Evolutionary conservation across 495 filamentous ascomycete species (phyloP).

Genomic region (Beverwykella pulmonaria): DNA sequence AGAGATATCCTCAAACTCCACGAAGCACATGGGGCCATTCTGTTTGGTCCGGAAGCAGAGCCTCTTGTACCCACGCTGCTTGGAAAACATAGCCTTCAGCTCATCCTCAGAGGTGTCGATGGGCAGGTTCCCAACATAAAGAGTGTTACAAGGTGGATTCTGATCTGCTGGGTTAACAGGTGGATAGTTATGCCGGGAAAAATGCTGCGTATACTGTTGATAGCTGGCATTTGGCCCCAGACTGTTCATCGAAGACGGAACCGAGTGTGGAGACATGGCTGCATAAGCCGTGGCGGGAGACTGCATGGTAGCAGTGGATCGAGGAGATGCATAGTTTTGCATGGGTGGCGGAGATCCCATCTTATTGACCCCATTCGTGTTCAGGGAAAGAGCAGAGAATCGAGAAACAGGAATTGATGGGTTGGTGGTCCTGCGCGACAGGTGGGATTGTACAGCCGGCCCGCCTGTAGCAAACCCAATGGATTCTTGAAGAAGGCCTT

Average conservation of each 20-base stretch:
- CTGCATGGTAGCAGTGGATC: conserved; percentile 52
- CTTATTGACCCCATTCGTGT: conserved; percentile 52
- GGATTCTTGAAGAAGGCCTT: conserved; percentile 79
- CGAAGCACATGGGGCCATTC: conserved; percentile 98
- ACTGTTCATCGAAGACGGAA: conserved; percentile 48
- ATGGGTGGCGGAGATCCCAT: conserved; percentile 55
- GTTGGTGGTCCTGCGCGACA: conserved; percentile 70
- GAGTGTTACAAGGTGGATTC: conserved; percentile 96
- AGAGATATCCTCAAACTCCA: conserved; percentile 94
- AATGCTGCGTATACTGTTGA: conserved; percentile 62
- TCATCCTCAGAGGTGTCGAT: conserved; percentile 95
- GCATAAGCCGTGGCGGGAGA: conserved; percentile 52
- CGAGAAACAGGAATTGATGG: conserved; percentile 72
- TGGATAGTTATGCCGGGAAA: conserved; percentile 72
- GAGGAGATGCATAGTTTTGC: conserved; percentile 56
- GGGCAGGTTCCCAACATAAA: conserved; percentile 96
- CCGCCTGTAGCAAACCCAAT: conserved; percentile 83
- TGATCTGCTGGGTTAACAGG: conserved; percentile 95
- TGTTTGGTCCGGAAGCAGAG: conserved; percentile 97
- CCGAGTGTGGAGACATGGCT: conserved; percentile 62
- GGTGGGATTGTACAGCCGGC: conserved; percentile 51
- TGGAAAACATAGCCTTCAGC: conserved; percentile 90
- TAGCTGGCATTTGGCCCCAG: conserved; percentile 55
- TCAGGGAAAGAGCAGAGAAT: conserved; percentile 70
- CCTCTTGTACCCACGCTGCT: conserved; percentile 92